phyloP scores from a whole-genome alignment of 768 basidiomycete species.

The Pisolithus tinctorius region DNA sequence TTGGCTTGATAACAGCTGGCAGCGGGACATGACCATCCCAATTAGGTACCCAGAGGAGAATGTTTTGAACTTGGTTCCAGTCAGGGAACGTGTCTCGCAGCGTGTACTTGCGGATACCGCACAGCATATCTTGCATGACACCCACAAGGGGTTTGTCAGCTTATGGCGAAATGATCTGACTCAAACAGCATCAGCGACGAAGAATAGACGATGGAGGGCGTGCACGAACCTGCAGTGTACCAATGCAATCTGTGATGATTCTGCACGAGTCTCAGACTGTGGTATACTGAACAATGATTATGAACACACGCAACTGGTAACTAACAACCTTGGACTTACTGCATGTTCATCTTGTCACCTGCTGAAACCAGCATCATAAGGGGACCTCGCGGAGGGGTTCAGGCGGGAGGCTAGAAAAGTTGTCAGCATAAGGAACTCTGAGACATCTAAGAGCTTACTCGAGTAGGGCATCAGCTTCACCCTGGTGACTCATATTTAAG shows the following conservation, averaged over 20 bases:
- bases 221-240: constrained; percentile 79
- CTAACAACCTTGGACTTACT: constrained; percentile 53
- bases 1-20: constrained; percentile 93
- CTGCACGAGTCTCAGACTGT: constrained; percentile 95
- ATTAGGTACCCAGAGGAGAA: constrained; percentile 92
- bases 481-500: constrained; percentile 84
- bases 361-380: constrained; percentile 99
- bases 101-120: constrained; percentile 96
- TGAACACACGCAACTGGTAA: constrained; percentile 4
- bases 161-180: constrained; percentile 95
- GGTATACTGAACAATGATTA: constrained; percentile 58
- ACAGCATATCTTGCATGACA: constrained; percentile 97
- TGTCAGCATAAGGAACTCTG: constrained; percentile 15
- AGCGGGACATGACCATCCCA: constrained; percentile 94
- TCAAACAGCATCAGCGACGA: neutral
- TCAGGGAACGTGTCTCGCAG: constrained; percentile 93
- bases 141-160: constrained; percentile 99
- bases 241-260: constrained; percentile 98
- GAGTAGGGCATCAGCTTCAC: constrained; percentile 98
- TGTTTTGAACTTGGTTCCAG: constrained; percentile 94
- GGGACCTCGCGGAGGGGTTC: constrained; percentile 96
- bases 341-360: constrained; percentile 99
- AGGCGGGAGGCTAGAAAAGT: constrained; percentile 75
- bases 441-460: constrained; percentile 47
- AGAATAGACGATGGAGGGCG: neutral